Percentiles rank a stretch among this genome's conserved stretches.
These are phyloP conservation scores for Aaosphaeria pasadenensis DNA, from an alignment of 2,329 filamentous ascomycete genomes.

Conservation along the genomic window DNA sequence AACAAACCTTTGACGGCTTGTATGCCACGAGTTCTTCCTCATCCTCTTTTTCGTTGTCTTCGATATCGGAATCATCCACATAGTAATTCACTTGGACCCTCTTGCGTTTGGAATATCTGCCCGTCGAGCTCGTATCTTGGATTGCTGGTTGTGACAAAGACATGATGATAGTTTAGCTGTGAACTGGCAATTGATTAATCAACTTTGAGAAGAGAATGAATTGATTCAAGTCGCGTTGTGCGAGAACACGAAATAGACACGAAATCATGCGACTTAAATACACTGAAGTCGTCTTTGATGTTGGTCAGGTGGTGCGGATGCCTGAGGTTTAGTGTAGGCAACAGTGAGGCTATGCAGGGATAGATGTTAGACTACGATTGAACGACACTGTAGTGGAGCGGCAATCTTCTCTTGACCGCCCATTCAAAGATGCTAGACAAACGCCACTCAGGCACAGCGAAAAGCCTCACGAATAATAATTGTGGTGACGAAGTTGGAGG, in stretches of 20 bases:
- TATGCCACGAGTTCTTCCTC: constrained; percentile 11
- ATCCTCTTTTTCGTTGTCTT: constrained; percentile 8
- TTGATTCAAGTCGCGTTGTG: constrained; percentile 1
- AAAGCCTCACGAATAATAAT: no score
- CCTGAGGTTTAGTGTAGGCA: constrained; percentile 28
- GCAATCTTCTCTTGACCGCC: no score
- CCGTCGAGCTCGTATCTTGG: constrained; percentile 7
- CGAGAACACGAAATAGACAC: constrained; percentile 22
- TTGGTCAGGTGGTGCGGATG: constrained; percentile 6
- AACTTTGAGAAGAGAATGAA: constrained; percentile 6
- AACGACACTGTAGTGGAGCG: no score
- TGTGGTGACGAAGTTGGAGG: no score
- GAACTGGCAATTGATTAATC: not conserved
- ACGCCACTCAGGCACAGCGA: no score
- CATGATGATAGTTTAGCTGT: constrained; percentile 8
- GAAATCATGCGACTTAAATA: constrained; percentile 21
- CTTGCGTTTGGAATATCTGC: constrained; percentile 33
- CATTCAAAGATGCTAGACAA: no score
- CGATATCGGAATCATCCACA: constrained; percentile 19
- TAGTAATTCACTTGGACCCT: constrained; percentile 28
- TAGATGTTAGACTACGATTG: no score
- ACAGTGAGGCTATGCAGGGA: constrained; percentile 15
- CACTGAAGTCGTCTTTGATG: constrained; percentile 4
- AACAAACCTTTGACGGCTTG: constrained; percentile 23
- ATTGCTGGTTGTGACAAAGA: not conserved